phyloP scores from a whole-genome alignment of 2,329 filamentous ascomycete species.

The Talaromyces amestolkiae region DNA sequence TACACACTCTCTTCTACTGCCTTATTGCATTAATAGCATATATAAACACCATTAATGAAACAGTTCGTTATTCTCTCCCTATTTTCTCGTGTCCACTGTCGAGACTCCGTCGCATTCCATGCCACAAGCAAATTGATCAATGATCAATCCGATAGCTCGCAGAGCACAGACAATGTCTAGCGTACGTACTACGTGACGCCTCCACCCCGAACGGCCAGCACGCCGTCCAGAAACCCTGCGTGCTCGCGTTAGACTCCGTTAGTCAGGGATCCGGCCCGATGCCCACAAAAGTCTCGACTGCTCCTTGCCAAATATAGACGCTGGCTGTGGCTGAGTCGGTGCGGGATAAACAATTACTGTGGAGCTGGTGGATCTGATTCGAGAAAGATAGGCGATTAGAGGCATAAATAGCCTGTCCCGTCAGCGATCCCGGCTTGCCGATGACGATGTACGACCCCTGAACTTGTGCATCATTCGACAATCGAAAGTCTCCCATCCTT shows the following conservation, averaged over 20 bases:
- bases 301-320: constrained; percentile 9
- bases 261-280: not conserved
- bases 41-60: not conserved
- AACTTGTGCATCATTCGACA: not conserved
- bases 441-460: not conserved
- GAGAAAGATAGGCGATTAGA: not conserved
- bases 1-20: not conserved
- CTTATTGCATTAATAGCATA: too few relatives aligned
- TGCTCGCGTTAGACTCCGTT: not conserved
- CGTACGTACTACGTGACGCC: not conserved
- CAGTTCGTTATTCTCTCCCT: not conserved
- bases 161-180: not conserved
- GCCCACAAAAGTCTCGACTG: constrained; percentile 1
- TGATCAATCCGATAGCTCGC: not conserved
- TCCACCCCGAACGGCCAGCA: constrained; percentile 1
- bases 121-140: not conserved
- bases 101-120: not conserved
- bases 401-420: not conserved
- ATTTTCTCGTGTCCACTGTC: not conserved
- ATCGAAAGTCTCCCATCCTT: not conserved
- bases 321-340: constrained; percentile 4
- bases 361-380: not conserved
- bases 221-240: not conserved
- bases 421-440: constrained; percentile 7
- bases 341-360: not conserved